These are phyloP conservation scores for Pelagomonas calceolata DNA, from an alignment of 108 stramenopile genomes.

Conservation along the genomic window DNA sequence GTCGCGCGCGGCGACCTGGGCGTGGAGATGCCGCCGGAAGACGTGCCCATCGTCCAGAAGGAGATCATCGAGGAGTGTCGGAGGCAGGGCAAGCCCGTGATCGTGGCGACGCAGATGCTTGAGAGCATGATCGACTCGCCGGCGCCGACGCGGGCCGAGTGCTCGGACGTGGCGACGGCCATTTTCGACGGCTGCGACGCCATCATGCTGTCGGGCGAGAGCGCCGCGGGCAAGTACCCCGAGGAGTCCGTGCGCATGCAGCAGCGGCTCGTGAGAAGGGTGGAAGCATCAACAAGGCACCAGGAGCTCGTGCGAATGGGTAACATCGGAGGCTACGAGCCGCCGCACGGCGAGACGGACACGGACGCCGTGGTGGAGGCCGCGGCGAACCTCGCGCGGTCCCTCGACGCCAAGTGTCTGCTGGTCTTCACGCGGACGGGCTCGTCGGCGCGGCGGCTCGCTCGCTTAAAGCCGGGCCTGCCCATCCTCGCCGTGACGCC, in stretches of 20 bases:
- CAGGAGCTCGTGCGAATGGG: neutral
- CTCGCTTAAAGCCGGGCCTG: constrained; percentile 53
- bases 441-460: constrained; percentile 65
- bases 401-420: constrained; percentile 70
- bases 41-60: constrained; percentile 20
- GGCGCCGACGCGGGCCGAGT: constrained; percentile 46
- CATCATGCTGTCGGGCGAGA: constrained; percentile 15
- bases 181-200: constrained; percentile 40
- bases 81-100: constrained; percentile 30
- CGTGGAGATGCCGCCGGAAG: constrained; percentile 45
- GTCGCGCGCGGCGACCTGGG: constrained; percentile 93
- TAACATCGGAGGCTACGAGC: neutral
- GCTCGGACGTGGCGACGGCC: constrained; percentile 46
- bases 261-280: neutral
- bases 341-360: constrained; percentile 31
- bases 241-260: neutral
- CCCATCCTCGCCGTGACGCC: constrained; percentile 87
- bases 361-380: constrained; percentile 79
- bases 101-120: constrained; percentile 44
- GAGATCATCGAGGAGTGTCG: constrained; percentile 13
- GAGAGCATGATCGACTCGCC: constrained; percentile 44
- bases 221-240: constrained; percentile 12
- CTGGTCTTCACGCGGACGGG: constrained; percentile 78
- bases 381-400: constrained; percentile 42
- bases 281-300: neutral